A percentile compares a stretch with the other conserved stretches of the same genome.
Conservation (phyloP, 306 rosid species). For the Cucumis cinereus region DNA sequence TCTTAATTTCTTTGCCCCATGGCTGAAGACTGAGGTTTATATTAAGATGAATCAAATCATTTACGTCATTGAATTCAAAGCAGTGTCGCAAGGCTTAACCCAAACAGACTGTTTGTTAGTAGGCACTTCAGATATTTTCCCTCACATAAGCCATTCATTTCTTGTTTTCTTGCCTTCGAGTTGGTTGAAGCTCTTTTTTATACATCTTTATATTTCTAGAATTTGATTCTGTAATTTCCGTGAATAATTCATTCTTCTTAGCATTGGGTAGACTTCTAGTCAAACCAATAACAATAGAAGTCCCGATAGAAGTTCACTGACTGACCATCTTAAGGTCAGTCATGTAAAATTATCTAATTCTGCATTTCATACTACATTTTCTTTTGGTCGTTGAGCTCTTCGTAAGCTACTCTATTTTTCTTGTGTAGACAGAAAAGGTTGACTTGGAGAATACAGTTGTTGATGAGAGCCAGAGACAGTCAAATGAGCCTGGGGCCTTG, state of each 20-base stretch:
- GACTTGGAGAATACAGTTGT: slow-evolving; percentile 98
- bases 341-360: not conserved
- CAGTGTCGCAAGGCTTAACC: not conserved
- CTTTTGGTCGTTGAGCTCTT: not conserved
- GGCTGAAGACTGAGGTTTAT: not conserved
- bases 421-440: slow-evolving; percentile 95
- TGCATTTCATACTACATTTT: slow-evolving; percentile 1
- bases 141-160: not conserved
- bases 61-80: not conserved
- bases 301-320: not conserved
- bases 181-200: not conserved
- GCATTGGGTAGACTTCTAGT: slow-evolving; percentile 4
- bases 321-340: slow-evolving; percentile 7
- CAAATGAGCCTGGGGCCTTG: slow-evolving; percentile 50
- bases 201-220: not conserved
- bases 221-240: slow-evolving; percentile 2
- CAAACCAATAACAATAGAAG: slow-evolving; percentile 2
- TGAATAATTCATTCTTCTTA: not conserved
- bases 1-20: not conserved
- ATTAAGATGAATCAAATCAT: not conserved
- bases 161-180: not conserved
- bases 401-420: not conserved
- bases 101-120: not conserved
- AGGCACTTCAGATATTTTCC: not conserved
- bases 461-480: slow-evolving; percentile 95